Evolutionary conservation across 352 stramenopile genomes (phyloP).

Genomic region (Pythium folliculosum): DNA sequence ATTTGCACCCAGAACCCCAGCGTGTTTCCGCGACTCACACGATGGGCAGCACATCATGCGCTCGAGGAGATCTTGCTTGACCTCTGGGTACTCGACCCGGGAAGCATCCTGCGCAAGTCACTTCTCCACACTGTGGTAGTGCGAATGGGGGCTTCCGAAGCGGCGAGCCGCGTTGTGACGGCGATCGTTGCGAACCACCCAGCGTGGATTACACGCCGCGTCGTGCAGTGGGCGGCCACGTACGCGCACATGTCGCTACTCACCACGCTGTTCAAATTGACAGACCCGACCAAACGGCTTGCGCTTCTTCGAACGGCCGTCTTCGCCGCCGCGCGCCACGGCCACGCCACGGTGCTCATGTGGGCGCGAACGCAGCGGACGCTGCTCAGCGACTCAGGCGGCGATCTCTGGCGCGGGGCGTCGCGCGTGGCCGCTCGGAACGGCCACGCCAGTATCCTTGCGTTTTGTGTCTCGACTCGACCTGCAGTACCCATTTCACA

Average conservation of each 20-base stretch:
- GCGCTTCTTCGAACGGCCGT: background rate
- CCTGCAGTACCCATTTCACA: too few relatives aligned
- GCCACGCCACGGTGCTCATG: background rate
- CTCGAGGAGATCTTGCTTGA: slow-evolving; percentile 1
- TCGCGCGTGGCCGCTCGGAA: background rate
- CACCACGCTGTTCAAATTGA: background rate
- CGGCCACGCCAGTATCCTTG: background rate
- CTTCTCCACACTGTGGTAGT: background rate
- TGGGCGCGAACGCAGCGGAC: background rate
- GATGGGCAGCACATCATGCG: slow-evolving; percentile 12
- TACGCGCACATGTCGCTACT: slow-evolving; percentile 6
- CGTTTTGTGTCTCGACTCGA: background rate
- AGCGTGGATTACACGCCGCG: background rate
- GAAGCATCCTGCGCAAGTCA: background rate
- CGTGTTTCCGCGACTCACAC: background rate
- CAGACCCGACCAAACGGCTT: background rate
- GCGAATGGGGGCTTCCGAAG: background rate
- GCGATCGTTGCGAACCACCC: slow-evolving; percentile 7
- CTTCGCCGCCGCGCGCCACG: slow-evolving; percentile 8
- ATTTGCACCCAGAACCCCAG: background rate
- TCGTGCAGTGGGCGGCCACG: slow-evolving; percentile 19
- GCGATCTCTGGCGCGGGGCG: slow-evolving; percentile 1
- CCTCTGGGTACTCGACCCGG: background rate
- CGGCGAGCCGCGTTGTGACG: background rate
- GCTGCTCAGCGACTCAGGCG: background rate